These are phyloP conservation scores for Zymoseptoria ardabiliae DNA, from an alignment of 2,329 filamentous ascomycete species.

Conservation along the genomic window DNA sequence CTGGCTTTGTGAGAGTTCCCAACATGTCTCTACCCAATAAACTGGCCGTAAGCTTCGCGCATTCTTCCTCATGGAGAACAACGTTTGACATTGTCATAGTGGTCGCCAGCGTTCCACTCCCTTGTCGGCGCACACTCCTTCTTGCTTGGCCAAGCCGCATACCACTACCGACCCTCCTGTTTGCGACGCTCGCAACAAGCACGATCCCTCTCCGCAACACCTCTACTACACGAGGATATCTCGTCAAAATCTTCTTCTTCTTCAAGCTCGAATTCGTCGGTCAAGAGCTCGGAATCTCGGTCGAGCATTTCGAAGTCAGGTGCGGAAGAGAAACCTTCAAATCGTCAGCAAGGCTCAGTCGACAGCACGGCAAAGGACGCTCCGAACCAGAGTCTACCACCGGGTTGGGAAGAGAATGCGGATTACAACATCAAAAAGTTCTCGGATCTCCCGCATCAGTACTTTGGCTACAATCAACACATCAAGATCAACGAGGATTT, in stretches of 20 bases:
- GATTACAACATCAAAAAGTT: conserved; percentile 66
- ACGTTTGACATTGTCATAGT: conserved; percentile 7
- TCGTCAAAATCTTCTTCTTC: conserved; percentile 5
- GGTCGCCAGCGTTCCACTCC: conserved; percentile 24
- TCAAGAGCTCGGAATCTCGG: neutral
- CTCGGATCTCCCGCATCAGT: conserved; percentile 65
- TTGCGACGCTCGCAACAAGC: conserved; percentile 13
- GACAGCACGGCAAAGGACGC: conserved; percentile 15
- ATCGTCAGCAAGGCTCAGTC: conserved; percentile 4
- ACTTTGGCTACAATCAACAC: conserved; percentile 93
- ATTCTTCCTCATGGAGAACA: neutral
- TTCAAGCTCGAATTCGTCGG: neutral
- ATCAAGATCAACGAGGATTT: conserved; percentile 94
- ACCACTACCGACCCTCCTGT: conserved; percentile 25
- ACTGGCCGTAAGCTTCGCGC: conserved; percentile 20
- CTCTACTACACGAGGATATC: conserved; percentile 14
- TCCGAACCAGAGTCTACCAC: conserved; percentile 33
- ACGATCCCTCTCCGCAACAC: conserved; percentile 17
- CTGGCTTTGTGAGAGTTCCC: neutral
- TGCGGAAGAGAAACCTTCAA: neutral
- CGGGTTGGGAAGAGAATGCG: conserved; percentile 69
- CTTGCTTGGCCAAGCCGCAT: conserved; percentile 28
- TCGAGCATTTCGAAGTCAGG: conserved; percentile 1
- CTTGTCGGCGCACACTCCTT: conserved; percentile 29
- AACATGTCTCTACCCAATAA: conserved; percentile 21